A percentile compares a stretch with the other conserved stretches of the same genome.
These are phyloP conservation scores for Exophiala bonariae DNA, from an alignment of 2,329 filamentous ascomycete genomes.

Conservation along the genomic window DNA sequence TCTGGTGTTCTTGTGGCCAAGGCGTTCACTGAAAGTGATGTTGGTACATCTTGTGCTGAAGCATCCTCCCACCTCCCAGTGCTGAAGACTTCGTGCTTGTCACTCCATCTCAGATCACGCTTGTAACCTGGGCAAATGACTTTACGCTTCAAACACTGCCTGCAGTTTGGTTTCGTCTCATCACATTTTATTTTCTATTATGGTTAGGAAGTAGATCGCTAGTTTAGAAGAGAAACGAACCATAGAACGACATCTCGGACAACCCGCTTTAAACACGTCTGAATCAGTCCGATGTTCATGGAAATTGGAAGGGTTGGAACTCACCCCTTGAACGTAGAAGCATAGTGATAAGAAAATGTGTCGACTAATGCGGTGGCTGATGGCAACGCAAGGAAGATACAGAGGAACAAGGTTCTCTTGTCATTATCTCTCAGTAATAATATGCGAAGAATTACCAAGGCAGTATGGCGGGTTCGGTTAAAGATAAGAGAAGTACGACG, in stretches of 20 bases:
- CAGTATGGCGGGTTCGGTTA: too few species aligned
- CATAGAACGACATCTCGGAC: constrained; percentile 16
- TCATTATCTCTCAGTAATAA: too few species aligned
- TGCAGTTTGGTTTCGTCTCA: constrained; percentile 28
- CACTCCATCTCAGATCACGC: constrained; percentile 15
- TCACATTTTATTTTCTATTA: constrained; percentile 29
- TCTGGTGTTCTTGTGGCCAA: constrained; percentile 4
- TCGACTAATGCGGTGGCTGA: too few species aligned
- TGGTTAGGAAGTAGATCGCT: constrained; percentile 4
- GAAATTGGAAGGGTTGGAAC: constrained; percentile 1
- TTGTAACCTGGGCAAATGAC: constrained; percentile 22
- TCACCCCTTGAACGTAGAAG: constrained; percentile 12
- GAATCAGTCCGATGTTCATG: constrained; percentile 5
- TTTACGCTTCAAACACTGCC: constrained; percentile 26
- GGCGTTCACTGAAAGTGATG: not conserved
- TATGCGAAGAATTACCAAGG: too few species aligned
- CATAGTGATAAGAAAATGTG: constrained; percentile 1
- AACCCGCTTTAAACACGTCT: constrained; percentile 10
- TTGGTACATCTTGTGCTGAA: constrained; percentile 1
- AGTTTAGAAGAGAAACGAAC: constrained; percentile 2
- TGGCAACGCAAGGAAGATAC: too few species aligned
- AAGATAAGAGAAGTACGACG: too few species aligned
- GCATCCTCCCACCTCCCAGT: constrained; percentile 2
- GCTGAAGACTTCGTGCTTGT: constrained; percentile 17
- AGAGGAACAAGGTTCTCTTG: too few species aligned